Evolutionary conservation across 2,329 filamentous ascomycete species (phyloP).

Genomic region (Trichoderma cornu-damae): DNA sequence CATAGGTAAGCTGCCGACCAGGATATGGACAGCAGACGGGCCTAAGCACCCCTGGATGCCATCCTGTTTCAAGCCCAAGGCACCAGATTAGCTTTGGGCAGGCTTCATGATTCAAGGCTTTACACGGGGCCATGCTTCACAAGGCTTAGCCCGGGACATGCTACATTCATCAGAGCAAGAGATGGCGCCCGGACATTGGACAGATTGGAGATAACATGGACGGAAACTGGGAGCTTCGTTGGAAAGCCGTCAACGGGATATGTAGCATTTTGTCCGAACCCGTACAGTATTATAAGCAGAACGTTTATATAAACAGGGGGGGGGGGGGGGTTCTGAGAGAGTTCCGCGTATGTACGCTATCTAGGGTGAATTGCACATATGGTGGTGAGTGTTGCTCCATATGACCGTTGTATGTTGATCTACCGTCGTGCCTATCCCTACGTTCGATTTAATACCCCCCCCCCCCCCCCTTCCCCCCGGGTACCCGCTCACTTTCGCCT

Average conservation of each 20-base stretch:
- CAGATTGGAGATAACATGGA: slow-evolving; percentile 7
- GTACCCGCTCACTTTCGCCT: neutral
- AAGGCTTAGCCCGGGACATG: slow-evolving; percentile 11
- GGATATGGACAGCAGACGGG: neutral
- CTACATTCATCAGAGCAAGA: neutral
- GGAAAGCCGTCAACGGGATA: neutral
- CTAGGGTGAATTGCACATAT: too few species aligned
- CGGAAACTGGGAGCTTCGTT: neutral
- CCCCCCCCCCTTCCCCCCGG: neutral
- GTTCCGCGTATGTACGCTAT: neutral
- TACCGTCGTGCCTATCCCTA: neutral
- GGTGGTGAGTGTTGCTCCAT: slow-evolving; percentile 1
- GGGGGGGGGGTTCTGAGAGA: too few species aligned
- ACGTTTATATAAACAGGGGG: neutral
- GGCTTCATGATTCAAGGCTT: slow-evolving; percentile 12
- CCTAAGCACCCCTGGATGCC: slow-evolving; percentile 9
- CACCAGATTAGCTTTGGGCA: slow-evolving; percentile 16
- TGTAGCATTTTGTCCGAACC: neutral
- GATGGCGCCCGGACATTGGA: neutral
- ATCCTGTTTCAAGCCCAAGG: slow-evolving; percentile 13
- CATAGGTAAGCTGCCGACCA: neutral
- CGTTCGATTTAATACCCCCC: neutral
- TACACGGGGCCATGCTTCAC: slow-evolving; percentile 9
- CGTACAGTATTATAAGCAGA: neutral
- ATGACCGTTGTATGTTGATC: neutral